Evolutionary conservation across 148 eudicot species (phyloP).

Genomic region (Cornus florida): DNA sequence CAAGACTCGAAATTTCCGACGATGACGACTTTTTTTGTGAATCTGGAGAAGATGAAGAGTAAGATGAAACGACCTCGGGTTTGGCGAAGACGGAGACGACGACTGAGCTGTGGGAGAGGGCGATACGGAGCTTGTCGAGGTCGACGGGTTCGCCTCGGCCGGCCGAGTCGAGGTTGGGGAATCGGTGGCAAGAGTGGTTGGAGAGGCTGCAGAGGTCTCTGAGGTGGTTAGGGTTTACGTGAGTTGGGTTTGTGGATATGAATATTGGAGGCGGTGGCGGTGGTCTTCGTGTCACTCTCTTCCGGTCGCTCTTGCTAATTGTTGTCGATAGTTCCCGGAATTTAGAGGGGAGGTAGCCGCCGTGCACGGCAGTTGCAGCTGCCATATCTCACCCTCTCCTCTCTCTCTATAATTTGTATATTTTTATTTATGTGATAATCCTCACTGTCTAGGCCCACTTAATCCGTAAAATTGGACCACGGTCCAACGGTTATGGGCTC

Average conservation of each 20-base stretch:
- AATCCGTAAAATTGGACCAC: no score
- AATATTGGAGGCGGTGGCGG: conserved; percentile 38
- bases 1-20: neutral
- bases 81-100: conserved; percentile 62
- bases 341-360: conserved; percentile 28
- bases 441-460: neutral
- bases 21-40: neutral
- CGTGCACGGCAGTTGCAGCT: conserved; percentile 21
- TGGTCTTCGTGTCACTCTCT: conserved; percentile 2
- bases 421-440: neutral
- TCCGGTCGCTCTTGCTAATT: conserved; percentile 2
- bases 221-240: conserved; percentile 40
- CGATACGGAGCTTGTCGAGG: conserved; percentile 51
- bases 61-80: conserved; percentile 19
- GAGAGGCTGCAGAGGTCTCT: conserved; percentile 51
- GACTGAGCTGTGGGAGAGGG: conserved; percentile 60
- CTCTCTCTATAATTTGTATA: neutral
- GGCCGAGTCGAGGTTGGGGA: conserved; percentile 29
- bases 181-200: conserved; percentile 72
- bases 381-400: conserved; percentile 19
- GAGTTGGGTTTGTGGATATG: conserved; percentile 57
- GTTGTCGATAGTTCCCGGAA: neutral
- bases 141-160: conserved; percentile 39
- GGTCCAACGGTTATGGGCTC: no score
- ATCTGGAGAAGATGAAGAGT: conserved; percentile 4